Conservation (phyloP, 2,329 filamentous ascomycete genomes). For the Nemania sp. region DNA sequence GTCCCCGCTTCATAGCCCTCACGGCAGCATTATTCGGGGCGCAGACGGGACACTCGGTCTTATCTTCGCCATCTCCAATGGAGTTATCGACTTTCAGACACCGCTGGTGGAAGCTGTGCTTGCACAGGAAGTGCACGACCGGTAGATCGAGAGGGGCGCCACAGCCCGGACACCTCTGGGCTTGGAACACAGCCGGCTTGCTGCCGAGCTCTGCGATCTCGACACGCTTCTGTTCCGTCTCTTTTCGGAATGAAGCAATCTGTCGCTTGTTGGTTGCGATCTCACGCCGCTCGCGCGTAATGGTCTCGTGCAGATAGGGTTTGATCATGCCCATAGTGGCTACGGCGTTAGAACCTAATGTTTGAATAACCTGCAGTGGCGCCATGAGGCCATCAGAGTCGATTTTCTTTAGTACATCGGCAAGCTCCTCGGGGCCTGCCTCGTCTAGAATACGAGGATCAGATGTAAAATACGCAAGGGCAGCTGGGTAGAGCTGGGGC, state of each 20-base stretch:
- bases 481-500: conserved; percentile 88
- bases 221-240: conserved; percentile 76
- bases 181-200: conserved; percentile 87
- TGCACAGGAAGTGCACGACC: conserved; percentile 93
- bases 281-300: conserved; percentile 83
- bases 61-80: conserved; percentile 43
- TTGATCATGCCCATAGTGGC: conserved; percentile 99
- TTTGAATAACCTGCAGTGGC: conserved; percentile 94
- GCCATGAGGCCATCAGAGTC: conserved; percentile 92
- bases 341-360: conserved; percentile 68
- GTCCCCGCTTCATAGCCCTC: conserved; percentile 79
- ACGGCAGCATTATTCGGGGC: conserved; percentile 84
- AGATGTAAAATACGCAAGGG: conserved; percentile 90
- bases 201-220: conserved; percentile 77
- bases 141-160: conserved; percentile 79
- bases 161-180: conserved; percentile 85
- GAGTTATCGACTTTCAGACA: conserved; percentile 65
- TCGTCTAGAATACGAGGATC: conserved; percentile 80
- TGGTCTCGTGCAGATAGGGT: conserved; percentile 84
- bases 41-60: conserved; percentile 85
- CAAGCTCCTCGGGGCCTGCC: conserved; percentile 80
- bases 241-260: conserved; percentile 79
- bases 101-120: conserved; percentile 93
- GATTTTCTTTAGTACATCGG: conserved; percentile 79
- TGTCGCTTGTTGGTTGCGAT: conserved; percentile 79